These are phyloP conservation scores for Discostella pseudostelligera DNA, from an alignment of 108 stramenopile genomes.

Conservation along the genomic window DNA sequence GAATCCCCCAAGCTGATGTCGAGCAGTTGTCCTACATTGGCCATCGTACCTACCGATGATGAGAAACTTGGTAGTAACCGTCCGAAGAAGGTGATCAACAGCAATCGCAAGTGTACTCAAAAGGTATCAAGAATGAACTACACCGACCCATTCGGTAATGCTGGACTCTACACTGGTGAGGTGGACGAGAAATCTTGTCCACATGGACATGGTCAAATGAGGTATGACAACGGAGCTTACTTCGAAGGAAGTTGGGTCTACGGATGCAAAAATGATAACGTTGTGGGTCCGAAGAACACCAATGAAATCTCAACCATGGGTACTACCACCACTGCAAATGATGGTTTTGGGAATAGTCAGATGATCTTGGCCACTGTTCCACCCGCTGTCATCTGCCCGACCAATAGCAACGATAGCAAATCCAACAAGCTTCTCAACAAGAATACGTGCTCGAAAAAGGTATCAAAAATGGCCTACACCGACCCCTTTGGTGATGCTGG, in stretches of 20 bases:
- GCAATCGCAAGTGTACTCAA: too few species aligned
- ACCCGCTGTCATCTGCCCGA: too few species aligned
- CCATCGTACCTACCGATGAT: neutral
- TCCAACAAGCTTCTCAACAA: neutral
- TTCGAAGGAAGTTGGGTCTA: conserved; percentile 44
- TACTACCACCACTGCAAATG: too few species aligned
- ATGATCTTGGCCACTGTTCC: too few species aligned
- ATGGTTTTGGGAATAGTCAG: too few species aligned
- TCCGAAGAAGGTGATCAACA: too few species aligned
- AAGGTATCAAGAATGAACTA: conserved; percentile 18
- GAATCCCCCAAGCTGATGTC: too few species aligned
- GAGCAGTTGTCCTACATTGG: too few species aligned
- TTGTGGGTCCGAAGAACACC: too few species aligned
- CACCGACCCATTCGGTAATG: conserved; percentile 57
- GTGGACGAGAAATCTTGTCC: conserved; percentile 43
- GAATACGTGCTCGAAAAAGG: neutral
- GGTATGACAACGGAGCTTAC: conserved; percentile 54
- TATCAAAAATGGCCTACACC: conserved; percentile 16
- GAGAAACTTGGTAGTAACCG: too few species aligned
- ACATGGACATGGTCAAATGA: conserved; percentile 60
- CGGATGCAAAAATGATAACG: conserved; percentile 14
- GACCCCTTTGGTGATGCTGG: conserved; percentile 7
- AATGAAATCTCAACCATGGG: too few species aligned
- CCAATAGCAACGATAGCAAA: too few species aligned
- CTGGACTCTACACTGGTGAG: conserved; percentile 54